phyloP scores from a whole-genome alignment of 164 flowering plant species.

The Berberis vulgaris region DNA sequence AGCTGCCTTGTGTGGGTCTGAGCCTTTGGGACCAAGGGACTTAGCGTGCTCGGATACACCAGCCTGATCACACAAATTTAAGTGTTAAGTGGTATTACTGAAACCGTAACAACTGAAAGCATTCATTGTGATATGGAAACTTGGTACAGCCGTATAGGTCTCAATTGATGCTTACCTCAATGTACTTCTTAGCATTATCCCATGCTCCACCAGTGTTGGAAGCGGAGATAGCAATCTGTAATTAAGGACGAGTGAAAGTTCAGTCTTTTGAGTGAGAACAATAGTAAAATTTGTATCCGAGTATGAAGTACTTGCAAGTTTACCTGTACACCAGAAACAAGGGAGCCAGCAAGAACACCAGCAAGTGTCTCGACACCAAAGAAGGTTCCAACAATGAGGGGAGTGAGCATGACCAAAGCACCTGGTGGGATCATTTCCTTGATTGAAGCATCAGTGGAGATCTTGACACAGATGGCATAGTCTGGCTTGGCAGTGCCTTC shows the following conservation, averaged over 20 bases:
- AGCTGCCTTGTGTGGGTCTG: constrained; percentile 85
- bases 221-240: constrained; percentile 72
- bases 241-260: not conserved
- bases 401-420: constrained; percentile 83
- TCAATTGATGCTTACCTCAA: constrained; percentile 40
- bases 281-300: not conserved
- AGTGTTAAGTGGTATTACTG: not conserved
- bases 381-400: constrained; percentile 67
- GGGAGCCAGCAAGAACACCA: constrained; percentile 79
- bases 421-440: constrained; percentile 90
- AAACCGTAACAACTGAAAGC: no score
- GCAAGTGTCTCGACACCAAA: constrained; percentile 79
- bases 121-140: no score
- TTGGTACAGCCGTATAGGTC: no score
- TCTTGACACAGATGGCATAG: constrained; percentile 79
- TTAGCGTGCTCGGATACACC: constrained; percentile 80
- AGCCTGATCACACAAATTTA: constrained; percentile 33
- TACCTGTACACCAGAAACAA: constrained; percentile 72
- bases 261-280: not conserved
- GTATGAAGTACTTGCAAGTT: not conserved
- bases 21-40: constrained; percentile 66
- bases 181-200: constrained; percentile 90
- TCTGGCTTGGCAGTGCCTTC: constrained; percentile 77
- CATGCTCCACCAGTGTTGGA: constrained; percentile 88
- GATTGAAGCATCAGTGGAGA: constrained; percentile 78